Conservation (phyloP, 2,329 filamentous ascomycete genomes). For the Sporothrix pallida region DNA sequence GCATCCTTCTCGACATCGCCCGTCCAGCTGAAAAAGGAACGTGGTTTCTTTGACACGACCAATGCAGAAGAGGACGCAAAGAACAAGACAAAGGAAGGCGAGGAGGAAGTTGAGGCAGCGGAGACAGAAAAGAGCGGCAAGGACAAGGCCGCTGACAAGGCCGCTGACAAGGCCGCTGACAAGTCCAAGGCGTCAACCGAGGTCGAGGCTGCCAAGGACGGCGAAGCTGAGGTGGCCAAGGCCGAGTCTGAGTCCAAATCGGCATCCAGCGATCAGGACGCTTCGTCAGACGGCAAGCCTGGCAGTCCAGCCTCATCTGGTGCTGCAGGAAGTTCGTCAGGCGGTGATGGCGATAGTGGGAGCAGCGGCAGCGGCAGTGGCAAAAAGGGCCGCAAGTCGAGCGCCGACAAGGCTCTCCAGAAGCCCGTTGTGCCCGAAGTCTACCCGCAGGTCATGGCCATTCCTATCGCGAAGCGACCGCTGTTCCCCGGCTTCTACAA, state of each 20-base stretch:
- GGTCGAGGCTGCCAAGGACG: conserved; percentile 31
- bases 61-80: conserved; percentile 33
- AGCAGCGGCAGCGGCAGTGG: conserved; percentile 58
- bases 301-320: conserved; percentile 30
- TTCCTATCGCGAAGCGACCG: conserved; percentile 91
- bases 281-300: conserved; percentile 59
- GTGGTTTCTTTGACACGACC: conserved; percentile 37
- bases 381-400: conserved; percentile 72
- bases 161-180: not conserved
- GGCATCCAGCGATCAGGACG: conserved; percentile 46
- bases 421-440: conserved; percentile 92
- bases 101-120: conserved; percentile 10
- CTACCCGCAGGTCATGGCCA: conserved; percentile 96
- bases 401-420: conserved; percentile 73
- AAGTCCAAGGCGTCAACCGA: conserved; percentile 13
- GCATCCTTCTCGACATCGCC: conserved; percentile 37
- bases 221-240: conserved; percentile 40
- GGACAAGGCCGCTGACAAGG: conserved; percentile 25
- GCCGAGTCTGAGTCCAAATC: conserved; percentile 45
- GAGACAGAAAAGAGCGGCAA: conserved; percentile 24
- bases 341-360: conserved; percentile 60
- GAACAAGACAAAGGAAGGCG: conserved; percentile 36
- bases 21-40: conserved; percentile 36
- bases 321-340: conserved; percentile 55
- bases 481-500: conserved; percentile 99